Evolutionary conservation across 2,329 filamentous ascomycete species (phyloP).

Genomic region (Botrytis deweyae): DNA sequence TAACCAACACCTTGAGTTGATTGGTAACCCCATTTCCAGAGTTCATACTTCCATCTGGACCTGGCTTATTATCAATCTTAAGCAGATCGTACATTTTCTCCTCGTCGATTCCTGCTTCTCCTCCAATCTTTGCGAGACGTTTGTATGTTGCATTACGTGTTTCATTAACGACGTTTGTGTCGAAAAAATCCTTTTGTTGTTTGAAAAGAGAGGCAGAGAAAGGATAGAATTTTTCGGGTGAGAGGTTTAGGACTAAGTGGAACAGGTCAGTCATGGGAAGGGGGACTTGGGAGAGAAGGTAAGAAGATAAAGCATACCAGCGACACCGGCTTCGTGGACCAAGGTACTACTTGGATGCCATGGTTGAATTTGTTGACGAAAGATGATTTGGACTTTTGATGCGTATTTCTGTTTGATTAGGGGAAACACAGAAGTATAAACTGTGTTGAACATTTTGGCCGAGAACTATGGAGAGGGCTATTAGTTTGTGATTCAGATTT

Average conservation of each 20-base stretch:
- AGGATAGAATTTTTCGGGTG: constrained; percentile 70
- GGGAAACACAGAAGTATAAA: constrained; percentile 66
- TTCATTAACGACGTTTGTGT: constrained; percentile 81
- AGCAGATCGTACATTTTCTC: constrained; percentile 68
- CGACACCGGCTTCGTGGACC: constrained; percentile 78
- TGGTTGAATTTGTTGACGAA: constrained; percentile 89
- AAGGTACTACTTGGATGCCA: constrained; percentile 90
- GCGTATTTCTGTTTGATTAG: constrained; percentile 60
- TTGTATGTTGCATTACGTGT: constrained; percentile 80
- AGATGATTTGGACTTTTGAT: constrained; percentile 67
- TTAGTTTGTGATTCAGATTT: neutral
- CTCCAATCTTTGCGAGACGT: constrained; percentile 71
- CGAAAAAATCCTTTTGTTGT: constrained; percentile 76
- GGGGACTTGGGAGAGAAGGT: neutral
- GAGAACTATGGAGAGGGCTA: constrained; percentile 46
- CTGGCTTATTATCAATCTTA: constrained; percentile 65
- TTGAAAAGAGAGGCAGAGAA: constrained; percentile 63
- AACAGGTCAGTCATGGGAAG: neutral
- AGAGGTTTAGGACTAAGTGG: neutral
- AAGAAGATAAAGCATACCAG: constrained; percentile 44
- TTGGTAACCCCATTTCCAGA: constrained; percentile 77
- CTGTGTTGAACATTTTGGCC: constrained; percentile 69
- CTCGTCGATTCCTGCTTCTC: constrained; percentile 67
- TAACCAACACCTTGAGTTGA: constrained; percentile 81
- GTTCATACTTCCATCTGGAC: constrained; percentile 68